phyloP scores from a whole-genome alignment of 305 asterid genomes.

The Fraxinus albicans region DNA sequence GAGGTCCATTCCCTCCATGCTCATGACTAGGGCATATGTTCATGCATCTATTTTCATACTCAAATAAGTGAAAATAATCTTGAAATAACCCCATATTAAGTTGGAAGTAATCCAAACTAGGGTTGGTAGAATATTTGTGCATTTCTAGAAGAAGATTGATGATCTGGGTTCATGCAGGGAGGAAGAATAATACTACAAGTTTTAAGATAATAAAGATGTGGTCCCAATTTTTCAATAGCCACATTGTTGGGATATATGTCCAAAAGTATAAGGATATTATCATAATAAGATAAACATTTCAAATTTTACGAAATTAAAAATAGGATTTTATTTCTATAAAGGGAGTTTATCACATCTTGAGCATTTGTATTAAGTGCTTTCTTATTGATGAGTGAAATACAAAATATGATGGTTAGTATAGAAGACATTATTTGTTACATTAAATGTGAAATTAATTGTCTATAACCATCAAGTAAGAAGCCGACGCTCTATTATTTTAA shows the following conservation, averaged over 20 bases:
- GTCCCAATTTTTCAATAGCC: constrained; percentile 23
- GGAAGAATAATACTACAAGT: constrained; percentile 9
- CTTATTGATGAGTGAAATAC: neutral
- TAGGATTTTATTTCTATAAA: neutral
- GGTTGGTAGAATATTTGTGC: neutral
- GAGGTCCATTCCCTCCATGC: neutral
- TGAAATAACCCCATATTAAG: neutral
- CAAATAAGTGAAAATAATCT: neutral
- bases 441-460: neutral
- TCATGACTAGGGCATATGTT: neutral
- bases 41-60: neutral
- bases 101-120: neutral
- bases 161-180: constrained; percentile 6
- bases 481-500: too few species aligned
- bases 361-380: neutral
- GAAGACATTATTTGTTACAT: neutral
- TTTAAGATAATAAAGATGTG: constrained; percentile 16
- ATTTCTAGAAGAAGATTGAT: neutral
- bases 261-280: neutral
- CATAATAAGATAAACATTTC: neutral
- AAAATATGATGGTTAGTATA: neutral
- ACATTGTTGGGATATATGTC: neutral
- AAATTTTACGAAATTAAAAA: neutral
- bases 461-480: neutral
- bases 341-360: neutral